Conservation (phyloP, 208 protist species). For the Trypanosoma rangeli region DNA sequence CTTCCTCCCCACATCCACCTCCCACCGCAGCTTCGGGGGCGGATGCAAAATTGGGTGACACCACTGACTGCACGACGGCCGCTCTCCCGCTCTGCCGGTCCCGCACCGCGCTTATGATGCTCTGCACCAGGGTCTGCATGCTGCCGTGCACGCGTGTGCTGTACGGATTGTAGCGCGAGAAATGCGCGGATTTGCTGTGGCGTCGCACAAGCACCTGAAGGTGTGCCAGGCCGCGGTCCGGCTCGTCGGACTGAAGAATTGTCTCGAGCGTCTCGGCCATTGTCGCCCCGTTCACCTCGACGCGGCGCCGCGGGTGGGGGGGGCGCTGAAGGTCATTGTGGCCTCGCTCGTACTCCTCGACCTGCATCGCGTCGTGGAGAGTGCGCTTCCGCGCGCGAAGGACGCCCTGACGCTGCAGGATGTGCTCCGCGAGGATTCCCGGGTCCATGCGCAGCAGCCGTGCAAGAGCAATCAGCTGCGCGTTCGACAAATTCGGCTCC, state of each 20-base stretch:
- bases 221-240: background rate
- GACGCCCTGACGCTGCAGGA: constrained; percentile 47
- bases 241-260: constrained; percentile 18
- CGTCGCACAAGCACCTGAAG: constrained; percentile 10
- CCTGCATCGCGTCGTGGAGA: constrained; percentile 10
- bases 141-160: constrained; percentile 8
- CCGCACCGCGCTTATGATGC: background rate
- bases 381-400: background rate
- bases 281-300: constrained; percentile 19
- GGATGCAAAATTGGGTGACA: constrained; percentile 18
- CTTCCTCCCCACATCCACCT: background rate
- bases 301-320: constrained; percentile 7
- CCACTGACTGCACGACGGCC: constrained; percentile 10
- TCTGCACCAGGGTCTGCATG: constrained; percentile 13
- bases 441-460: constrained; percentile 38
- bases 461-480: constrained; percentile 46
- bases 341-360: background rate
- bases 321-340: background rate
- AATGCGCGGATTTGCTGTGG: background rate
- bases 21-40: background rate
- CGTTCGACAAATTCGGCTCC: constrained; percentile 38
- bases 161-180: constrained; percentile 17
- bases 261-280: constrained; percentile 25
- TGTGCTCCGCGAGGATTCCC: constrained; percentile 36
- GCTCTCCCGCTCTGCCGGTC: too few relatives aligned